phyloP scores from a whole-genome alignment of 345 rosid species.

The Lumnitzera racemosa region DNA sequence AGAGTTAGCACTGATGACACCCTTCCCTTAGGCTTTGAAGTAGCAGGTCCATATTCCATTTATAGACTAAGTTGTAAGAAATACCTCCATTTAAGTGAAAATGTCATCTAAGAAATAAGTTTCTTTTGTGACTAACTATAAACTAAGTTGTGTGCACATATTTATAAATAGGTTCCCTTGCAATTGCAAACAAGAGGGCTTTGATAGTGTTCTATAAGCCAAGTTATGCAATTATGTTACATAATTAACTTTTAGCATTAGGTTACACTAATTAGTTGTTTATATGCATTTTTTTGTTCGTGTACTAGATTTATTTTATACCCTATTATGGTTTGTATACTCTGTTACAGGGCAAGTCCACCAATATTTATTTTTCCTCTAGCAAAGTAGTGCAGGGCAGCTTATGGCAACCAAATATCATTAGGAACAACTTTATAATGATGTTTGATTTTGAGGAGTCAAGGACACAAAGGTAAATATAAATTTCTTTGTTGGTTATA shows the following conservation, averaged over 20 bases:
- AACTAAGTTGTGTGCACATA: no score
- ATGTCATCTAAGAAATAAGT: no score
- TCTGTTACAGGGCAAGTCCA: constrained; percentile 50
- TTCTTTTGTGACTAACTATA: no score
- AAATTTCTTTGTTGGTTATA: not conserved
- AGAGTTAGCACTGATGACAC: no score
- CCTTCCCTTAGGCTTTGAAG: no score
- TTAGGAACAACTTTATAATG: constrained; percentile 79
- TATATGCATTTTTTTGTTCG: not conserved
- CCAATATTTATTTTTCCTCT: constrained; percentile 81
- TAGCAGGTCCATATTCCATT: no score
- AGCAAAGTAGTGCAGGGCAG: constrained; percentile 74
- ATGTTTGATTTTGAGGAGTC: constrained; percentile 88
- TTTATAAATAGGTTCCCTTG: constrained; percentile 32
- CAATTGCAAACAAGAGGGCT: constrained; percentile 75
- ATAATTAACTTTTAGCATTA: not conserved
- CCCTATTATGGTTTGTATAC: not conserved
- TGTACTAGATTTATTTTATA: not conserved
- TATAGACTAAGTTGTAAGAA: no score
- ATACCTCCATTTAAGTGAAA: no score
- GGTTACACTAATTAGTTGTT: not conserved
- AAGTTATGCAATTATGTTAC: constrained; percentile 22
- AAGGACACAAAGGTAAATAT: constrained; percentile 48
- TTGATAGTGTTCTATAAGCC: constrained; percentile 75
- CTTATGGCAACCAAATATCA: constrained; percentile 54